phyloP scores from a whole-genome alignment of 371 early-diverging fungal species.

The Basidiobolus meristosporus region DNA sequence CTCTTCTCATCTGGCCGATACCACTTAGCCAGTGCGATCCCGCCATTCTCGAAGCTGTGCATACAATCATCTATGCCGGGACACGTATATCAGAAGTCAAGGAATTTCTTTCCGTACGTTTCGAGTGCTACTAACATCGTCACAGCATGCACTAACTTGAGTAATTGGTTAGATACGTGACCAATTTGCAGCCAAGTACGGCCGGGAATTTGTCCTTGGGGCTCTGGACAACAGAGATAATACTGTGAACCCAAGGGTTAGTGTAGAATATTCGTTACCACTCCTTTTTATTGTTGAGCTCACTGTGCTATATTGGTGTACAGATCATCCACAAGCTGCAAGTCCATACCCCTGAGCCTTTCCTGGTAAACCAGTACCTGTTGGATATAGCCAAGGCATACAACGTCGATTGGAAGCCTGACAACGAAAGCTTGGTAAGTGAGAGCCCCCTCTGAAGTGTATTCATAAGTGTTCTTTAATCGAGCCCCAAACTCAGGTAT shows the following conservation, averaged over 20 bases:
- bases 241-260: conserved; percentile 55
- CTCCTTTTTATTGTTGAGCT: background rate
- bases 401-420: conserved; percentile 53
- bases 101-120: conserved; percentile 50
- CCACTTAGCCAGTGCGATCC: conserved; percentile 46
- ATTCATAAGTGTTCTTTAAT: no score
- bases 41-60: conserved; percentile 67
- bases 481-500: no score
- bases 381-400: conserved; percentile 74
- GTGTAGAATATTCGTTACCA: background rate
- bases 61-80: conserved; percentile 78
- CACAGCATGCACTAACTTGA: conserved; percentile 1
- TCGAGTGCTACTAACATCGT: background rate
- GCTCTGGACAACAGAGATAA: conserved; percentile 58
- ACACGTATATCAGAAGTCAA: conserved; percentile 59
- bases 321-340: conserved; percentile 65
- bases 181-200: conserved; percentile 60
- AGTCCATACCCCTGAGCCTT: conserved; percentile 55
- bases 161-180: conserved; percentile 34
- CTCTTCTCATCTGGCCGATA: background rate
- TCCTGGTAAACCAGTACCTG: conserved; percentile 68
- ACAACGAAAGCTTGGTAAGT: no score
- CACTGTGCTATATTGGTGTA: background rate
- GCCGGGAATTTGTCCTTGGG: conserved; percentile 54
- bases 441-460: no score